Percentiles rank a stretch among this genome's conserved stretches.
These are phyloP conservation scores for Aureobasidium sp. DNA, from an alignment of 2,329 filamentous ascomycete species.

Conservation along the genomic window DNA sequence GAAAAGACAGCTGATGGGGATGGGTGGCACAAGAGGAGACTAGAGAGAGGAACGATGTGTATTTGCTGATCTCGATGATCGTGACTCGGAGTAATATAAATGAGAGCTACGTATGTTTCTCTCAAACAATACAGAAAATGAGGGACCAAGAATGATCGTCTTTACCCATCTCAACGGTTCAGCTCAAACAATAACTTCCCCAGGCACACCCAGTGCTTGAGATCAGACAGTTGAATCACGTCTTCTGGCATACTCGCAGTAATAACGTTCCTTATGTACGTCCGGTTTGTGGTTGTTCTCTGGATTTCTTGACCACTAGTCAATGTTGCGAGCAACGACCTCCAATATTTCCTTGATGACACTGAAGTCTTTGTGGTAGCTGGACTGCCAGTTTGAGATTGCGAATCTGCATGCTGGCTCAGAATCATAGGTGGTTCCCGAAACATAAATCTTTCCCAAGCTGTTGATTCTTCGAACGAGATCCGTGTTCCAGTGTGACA, in stretches of 20 bases:
- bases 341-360: conserved; percentile 72
- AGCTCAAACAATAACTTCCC: not conserved
- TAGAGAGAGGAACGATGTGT: not conserved
- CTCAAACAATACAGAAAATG: not conserved
- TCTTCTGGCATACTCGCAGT: too few relatives aligned
- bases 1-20: not conserved
- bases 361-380: conserved; percentile 71
- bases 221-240: too few relatives aligned
- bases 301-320: not conserved
- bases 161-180: not conserved
- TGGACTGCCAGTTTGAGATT: conserved; percentile 82
- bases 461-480: conserved; percentile 80
- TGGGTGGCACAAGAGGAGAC: not conserved
- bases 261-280: too few relatives aligned
- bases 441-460: conserved; percentile 81
- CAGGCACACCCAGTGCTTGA: not conserved
- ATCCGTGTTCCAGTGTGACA: conserved; percentile 62
- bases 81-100: not conserved
- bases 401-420: conserved; percentile 82
- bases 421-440: conserved; percentile 82
- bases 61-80: not conserved
- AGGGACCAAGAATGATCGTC: not conserved
- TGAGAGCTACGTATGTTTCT: not conserved
- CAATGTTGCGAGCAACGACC: not conserved
- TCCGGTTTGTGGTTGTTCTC: too few relatives aligned